Percentiles rank a stretch among this genome's conserved stretches.
Conservation (phyloP, 441 rosid genomes). For the Bocquillonia castaneifolia region DNA sequence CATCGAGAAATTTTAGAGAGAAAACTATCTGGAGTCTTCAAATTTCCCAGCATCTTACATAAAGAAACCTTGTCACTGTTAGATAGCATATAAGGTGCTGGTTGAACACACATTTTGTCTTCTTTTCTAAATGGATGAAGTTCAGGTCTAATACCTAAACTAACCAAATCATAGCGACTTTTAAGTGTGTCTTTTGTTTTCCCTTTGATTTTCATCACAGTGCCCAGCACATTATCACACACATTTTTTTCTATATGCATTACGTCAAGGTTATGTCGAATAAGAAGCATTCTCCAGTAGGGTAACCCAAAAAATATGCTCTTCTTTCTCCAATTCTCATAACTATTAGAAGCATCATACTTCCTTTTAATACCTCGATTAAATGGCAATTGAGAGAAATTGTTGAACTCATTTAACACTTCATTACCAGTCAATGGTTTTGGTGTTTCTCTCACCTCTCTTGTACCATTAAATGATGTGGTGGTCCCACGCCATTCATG, state of each 20-base stretch:
- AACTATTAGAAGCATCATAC: background rate
- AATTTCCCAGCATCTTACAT: background rate
- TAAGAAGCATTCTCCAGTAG: background rate
- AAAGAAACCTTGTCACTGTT: background rate
- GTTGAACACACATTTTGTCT: background rate
- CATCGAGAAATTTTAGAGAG: background rate
- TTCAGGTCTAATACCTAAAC: background rate
- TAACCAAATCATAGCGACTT: background rate
- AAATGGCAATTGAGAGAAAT: background rate
- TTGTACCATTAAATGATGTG: background rate
- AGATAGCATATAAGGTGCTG: background rate
- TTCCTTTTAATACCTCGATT: background rate
- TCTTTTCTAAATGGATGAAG: background rate
- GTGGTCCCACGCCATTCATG: background rate
- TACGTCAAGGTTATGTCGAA: too few species aligned
- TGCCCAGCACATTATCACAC: background rate
- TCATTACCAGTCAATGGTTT: background rate
- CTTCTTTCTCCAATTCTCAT: background rate
- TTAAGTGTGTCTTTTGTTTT: background rate
- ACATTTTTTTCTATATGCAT: background rate
- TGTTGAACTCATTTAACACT: background rate
- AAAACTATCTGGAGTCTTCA: background rate
- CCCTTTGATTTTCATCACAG: background rate
- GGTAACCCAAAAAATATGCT: background rate
- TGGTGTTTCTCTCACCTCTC: background rate